Base-by-base conservation (phyloP, 257 asterid species). In the Petrea volubilis region DNA sequence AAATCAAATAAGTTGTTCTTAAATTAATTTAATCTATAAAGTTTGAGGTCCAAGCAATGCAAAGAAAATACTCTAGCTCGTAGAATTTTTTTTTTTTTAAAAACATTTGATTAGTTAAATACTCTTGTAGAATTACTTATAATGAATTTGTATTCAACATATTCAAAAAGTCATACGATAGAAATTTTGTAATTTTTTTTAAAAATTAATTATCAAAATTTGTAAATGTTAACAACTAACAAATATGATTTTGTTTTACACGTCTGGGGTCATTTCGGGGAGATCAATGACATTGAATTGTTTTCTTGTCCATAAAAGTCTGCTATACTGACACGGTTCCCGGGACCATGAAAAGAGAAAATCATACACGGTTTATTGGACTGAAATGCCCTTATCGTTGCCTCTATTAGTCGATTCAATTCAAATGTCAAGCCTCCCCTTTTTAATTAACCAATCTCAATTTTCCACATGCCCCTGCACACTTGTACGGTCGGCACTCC, bases 401-500 rank as follows among this genome's bases (percentile, higher is more conserved):
- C 18, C 2, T 14, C 17, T 9, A 58, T 60, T 49, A n/a, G n/a
- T n/a, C 38, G 7, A 31, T 31, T 31, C 46, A 60, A 60, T 64
- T 68, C 71, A 74, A 81, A 67, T 78, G 85, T 81, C 86, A 74
- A 76, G 71, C 74, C 31, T 71, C 47, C 75, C 60, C 44, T 70
- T 17, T 38, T 66, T 17, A 28, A 23, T 60, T 66, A 21, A 20
- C 38, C 34, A 62, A 55, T 43, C 64, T 24, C 8, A 18, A 51
- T 31, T 23, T 55, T 60, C 9, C 18, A 62, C 12, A n/a, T 14
- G 64, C 63, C 53, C 43, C 47, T 74, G 78, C 76, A 11, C 57
- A 64, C 59, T 13, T 23, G 56, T 36, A 38, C 41, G 14, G 34
- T 52, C 20, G 49, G 67, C 41, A 23, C 27, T 49, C 47, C 47